phyloP scores from a whole-genome alignment of 1,139 yeast genomes.

The Protomyces lactucae-debilis region DNA sequence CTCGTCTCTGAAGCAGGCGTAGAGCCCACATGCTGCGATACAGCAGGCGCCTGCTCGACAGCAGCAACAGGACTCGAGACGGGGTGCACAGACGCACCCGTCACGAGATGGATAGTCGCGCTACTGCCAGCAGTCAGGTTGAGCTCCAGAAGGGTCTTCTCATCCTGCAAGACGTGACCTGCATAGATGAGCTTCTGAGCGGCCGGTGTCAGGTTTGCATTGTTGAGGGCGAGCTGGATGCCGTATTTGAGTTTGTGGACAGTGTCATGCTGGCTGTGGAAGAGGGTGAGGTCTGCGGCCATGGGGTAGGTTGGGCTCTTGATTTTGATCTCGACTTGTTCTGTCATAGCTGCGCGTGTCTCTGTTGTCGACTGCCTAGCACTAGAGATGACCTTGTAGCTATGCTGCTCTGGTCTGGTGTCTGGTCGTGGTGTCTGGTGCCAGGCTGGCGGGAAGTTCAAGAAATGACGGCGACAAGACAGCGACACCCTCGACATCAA shows the following conservation, averaged over 20 bases:
- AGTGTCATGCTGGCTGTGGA: slow-evolving; percentile 91
- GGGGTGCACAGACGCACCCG: slow-evolving; percentile 2
- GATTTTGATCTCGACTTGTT: slow-evolving; percentile 11
- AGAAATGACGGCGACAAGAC: neutral
- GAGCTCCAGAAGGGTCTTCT: slow-evolving; percentile 98
- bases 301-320: slow-evolving; percentile 23
- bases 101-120: slow-evolving; percentile 20
- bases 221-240: slow-evolving; percentile 71
- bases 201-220: slow-evolving; percentile 99
- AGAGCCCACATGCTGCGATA: neutral
- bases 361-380: neutral
- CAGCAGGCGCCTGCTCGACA: neutral
- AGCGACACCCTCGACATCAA: no score
- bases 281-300: slow-evolving; percentile 43
- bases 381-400: neutral
- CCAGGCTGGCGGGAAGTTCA: neutral
- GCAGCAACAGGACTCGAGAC: neutral
- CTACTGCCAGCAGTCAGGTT: slow-evolving; percentile 50
- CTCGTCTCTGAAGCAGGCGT: neutral
- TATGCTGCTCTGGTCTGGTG: no score
- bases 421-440: neutral
- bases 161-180: slow-evolving; percentile 99
- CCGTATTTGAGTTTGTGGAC: slow-evolving; percentile 98
- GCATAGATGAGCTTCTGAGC: slow-evolving; percentile 99
- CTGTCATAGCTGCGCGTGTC: neutral